Evolutionary conservation across 345 rosid genomes (phyloP).

Genomic region (Psidium friedrichsthalianum): DNA sequence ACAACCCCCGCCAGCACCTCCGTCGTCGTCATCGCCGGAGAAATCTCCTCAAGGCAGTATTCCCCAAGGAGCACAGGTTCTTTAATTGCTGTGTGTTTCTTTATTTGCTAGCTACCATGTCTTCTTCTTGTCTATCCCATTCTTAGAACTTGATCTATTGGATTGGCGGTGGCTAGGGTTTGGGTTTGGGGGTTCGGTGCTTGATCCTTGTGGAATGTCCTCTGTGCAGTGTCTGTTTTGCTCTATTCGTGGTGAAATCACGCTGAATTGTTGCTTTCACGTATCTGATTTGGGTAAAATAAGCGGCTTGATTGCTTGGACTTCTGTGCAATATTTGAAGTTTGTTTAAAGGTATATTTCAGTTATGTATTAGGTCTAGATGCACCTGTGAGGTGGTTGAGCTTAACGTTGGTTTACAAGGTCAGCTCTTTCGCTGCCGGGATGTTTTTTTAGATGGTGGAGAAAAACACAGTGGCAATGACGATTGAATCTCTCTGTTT

Average conservation of each 20-base stretch:
- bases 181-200: background rate
- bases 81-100: background rate
- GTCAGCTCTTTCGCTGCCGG: background rate
- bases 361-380: background rate
- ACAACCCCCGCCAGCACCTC: constrained; percentile 9
- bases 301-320: background rate
- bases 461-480: background rate
- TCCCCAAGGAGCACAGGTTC: constrained; percentile 31
- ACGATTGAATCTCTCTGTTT: background rate
- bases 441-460: background rate
- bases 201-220: background rate
- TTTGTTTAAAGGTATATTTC: background rate
- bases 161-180: background rate
- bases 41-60: constrained; percentile 9
- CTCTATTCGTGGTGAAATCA: background rate
- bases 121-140: background rate
- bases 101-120: background rate
- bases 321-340: background rate
- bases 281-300: background rate
- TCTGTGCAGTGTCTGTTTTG: background rate
- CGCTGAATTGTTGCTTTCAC: background rate
- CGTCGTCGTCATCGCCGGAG: background rate
- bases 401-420: background rate
- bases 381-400: background rate
- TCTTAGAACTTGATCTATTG: background rate